These are phyloP conservation scores for Penstemon barbatus DNA, from an alignment of 257 asterid genomes.

Conservation along the genomic window DNA sequence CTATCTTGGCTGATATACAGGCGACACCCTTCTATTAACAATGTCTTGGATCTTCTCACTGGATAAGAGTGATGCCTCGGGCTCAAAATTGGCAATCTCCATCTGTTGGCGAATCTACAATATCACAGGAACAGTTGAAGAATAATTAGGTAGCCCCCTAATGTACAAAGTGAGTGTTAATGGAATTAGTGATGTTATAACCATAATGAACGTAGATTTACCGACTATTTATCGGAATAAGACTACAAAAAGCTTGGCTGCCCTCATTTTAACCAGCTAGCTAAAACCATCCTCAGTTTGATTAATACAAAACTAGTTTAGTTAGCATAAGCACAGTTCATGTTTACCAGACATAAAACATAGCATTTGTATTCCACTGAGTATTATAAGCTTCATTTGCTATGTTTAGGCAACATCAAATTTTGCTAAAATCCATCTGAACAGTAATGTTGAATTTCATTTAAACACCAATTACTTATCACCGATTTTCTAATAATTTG, in stretches of 20 bases:
- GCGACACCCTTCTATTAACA: slow-evolving; percentile 63
- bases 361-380: not conserved
- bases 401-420: slow-evolving; percentile 14
- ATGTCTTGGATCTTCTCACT: slow-evolving; percentile 65
- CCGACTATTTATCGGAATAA: not conserved
- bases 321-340: not conserved
- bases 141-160: not conserved
- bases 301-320: not conserved
- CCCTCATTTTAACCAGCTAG: not conserved
- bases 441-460: slow-evolving; percentile 3
- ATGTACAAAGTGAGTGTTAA: not conserved
- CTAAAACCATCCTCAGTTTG: not conserved
- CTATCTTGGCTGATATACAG: slow-evolving; percentile 58
- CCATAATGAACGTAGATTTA: not conserved
- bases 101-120: slow-evolving; percentile 69
- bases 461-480: not conserved
- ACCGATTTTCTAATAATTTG: not conserved
- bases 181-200: not conserved
- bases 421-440: not conserved
- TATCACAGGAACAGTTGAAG: slow-evolving; percentile 11
- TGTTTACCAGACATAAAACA: not conserved
- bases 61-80: slow-evolving; percentile 64
- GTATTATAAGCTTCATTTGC: slow-evolving; percentile 1
- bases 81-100: slow-evolving; percentile 69
- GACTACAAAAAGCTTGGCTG: not conserved